Evolutionary conservation across 768 basidiomycete species (phyloP).

Genomic region (Pleurotus salmoneostramineus): DNA sequence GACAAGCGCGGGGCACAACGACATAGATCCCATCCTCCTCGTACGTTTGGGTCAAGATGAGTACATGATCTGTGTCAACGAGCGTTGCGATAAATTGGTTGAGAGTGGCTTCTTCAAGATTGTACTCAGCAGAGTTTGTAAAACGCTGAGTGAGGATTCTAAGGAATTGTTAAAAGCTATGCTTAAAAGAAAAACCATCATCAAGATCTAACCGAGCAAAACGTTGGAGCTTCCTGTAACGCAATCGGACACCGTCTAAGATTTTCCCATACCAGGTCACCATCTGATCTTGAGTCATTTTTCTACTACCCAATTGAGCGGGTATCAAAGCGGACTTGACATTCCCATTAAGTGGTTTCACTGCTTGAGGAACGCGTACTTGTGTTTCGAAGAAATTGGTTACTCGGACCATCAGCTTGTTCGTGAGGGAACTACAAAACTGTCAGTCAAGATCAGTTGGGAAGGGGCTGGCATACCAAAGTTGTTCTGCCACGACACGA

Average conservation of each 20-base stretch:
- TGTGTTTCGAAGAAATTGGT: slow-evolving; percentile 95
- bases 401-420: slow-evolving; percentile 89
- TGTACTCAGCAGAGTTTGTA: slow-evolving; percentile 91
- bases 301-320: slow-evolving; percentile 33
- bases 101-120: slow-evolving; percentile 67
- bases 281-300: slow-evolving; percentile 81
- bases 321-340: slow-evolving; percentile 31
- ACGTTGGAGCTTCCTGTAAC: slow-evolving; percentile 92
- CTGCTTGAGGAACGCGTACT: slow-evolving; percentile 59
- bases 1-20: slow-evolving; percentile 74
- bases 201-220: slow-evolving; percentile 96
- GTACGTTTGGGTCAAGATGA: slow-evolving; percentile 85
- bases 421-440: slow-evolving; percentile 72
- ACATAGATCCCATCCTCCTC: slow-evolving; percentile 93
- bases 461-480: slow-evolving; percentile 61
- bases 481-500: slow-evolving; percentile 87
- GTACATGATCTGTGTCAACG: slow-evolving; percentile 83
- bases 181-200: too few relatives aligned
- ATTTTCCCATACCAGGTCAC: slow-evolving; percentile 91
- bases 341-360: slow-evolving; percentile 15
- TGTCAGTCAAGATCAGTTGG: slow-evolving; percentile 1
- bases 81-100: slow-evolving; percentile 79
- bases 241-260: slow-evolving; percentile 84
- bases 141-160: slow-evolving; percentile 81
- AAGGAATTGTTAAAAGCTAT: slow-evolving; percentile 3